Evolutionary conservation across 2,329 filamentous ascomycete species (phyloP), one percentile per base, ranked within the genome.

Genomic region (Colletotrichum navitas): DNA sequence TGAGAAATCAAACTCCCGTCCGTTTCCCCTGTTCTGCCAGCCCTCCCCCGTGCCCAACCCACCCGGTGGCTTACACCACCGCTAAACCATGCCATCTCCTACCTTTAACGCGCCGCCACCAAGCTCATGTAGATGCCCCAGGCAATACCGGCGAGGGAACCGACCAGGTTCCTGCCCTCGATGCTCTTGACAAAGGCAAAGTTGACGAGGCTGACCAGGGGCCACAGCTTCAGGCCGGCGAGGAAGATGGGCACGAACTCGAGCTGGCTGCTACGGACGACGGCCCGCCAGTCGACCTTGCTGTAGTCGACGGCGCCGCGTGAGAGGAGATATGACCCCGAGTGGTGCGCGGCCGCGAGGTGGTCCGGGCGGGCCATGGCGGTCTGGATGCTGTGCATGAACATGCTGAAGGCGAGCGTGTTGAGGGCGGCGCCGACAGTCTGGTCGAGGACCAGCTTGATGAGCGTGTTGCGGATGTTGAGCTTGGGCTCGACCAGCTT

Each of bases 41-140:
- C 54, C 34, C 29, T 29, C 24, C 54, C 34, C 52, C 32, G 5
- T 10, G n/a, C 10, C 24, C 47, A 18, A 43, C 36, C 21, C 49
- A 16, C 18, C 43, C 11, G 61, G 8, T 18, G 61, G 51, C 36
- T n/a, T 24, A 32, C 29, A 34, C 34, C 21, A 32, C 55, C 24
- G n/a, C 24, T n/a, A 18, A 18, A 2, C 0, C 47, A 8, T n/a
- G 43, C 45, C 45, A n/a, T 14, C 29, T 5, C 78, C 16, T 6
- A 1, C 39, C 75, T 39, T 73, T 56, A 74, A 61, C 72, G 62
- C 26, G 81, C 81, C 52, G 86, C 86, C 74, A 89, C 81, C 76
- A 94, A 81, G 78, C 92, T 94, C 81, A 95, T 83, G 79, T 93
- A 95, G 52, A 94, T 85, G 0, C 91, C 91, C 93, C 93, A 95